Conservation (phyloP, 2,329 filamentous ascomycete genomes). For the Leptographium radiaticola region DNA sequence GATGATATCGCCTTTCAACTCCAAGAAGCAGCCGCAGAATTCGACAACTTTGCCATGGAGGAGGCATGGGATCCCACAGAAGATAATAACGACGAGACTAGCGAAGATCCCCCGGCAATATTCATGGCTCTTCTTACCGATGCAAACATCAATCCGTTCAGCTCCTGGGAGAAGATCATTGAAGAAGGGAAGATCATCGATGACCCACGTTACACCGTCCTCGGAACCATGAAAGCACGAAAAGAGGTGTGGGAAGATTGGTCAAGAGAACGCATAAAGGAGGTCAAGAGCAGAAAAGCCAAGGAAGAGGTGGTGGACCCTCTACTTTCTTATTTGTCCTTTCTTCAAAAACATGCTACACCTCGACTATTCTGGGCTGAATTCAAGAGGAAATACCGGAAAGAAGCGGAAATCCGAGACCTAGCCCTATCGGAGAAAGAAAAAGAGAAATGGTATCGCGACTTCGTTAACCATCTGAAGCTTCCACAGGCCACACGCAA, state of each 20-base stretch:
- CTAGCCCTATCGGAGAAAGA: conserved; percentile 59
- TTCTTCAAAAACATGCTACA: conserved; percentile 70
- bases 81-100: conserved; percentile 80
- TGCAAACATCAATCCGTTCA: conserved; percentile 70
- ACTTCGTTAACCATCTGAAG: conserved; percentile 56
- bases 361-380: conserved; percentile 96
- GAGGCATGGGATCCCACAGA: conserved; percentile 60
- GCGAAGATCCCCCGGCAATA: conserved; percentile 61
- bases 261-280: conserved; percentile 63
- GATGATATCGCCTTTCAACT: conserved; percentile 91
- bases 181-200: conserved; percentile 72
- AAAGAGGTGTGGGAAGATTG: conserved; percentile 77
- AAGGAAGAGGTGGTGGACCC: conserved; percentile 74
- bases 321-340: conserved; percentile 64
- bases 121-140: conserved; percentile 85
- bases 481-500: conserved; percentile 53
- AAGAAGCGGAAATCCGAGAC: conserved; percentile 69
- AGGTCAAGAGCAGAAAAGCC: conserved; percentile 58
- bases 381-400: conserved; percentile 83
- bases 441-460: conserved; percentile 66
- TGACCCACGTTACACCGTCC: conserved; percentile 74
- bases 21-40: conserved; percentile 62
- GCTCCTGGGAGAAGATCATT: conserved; percentile 80
- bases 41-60: conserved; percentile 23
- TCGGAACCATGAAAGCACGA: conserved; percentile 68